Base-by-base conservation (phyloP, 164 flowering plant species). In the Chimonanthus salicifolius region DNA sequence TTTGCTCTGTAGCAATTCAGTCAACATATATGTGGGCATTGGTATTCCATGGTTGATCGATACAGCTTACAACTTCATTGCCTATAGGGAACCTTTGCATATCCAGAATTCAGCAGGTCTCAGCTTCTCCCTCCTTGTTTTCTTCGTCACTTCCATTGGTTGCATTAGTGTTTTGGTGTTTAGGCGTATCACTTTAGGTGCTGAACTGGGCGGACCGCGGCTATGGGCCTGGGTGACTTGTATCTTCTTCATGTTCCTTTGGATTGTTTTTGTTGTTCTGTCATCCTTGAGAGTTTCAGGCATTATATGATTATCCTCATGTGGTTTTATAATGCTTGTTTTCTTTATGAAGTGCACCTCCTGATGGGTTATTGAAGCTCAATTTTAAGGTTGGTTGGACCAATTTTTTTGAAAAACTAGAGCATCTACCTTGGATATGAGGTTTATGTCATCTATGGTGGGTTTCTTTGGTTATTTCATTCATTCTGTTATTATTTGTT, bases 11-110 rank as follows among this genome's bases (percentile, higher is more conserved):
- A 94, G 97, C 88, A 94, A 92, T 78, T 91, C 99, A 0, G 97
- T 94, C 78, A 92, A 94, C 75, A 92, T 94, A 50, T 91, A 94
- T 64, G 85, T 92, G 18, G 98, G 97, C 58, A 92, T 94, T 66
- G 97, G 97, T 47, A 68, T 92, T 62, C 98, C 97, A 13, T 94
- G 98, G 98, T 88, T 94, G 79, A 91, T 94, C 21, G 79, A 89
- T 78, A 90, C 99, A 5, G 58, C 84, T 20, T 92, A 94, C 89
- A 94, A 94, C 78, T 90, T 72, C 83, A 49, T 91, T 3, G 94
- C 81, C 3, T 90, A 89, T 68, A 76, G 76, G 69, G 86, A 92
- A 76, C 90, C 97, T 6, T 72, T 91, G 73, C 67, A 76, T 62
- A 84, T 92, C 71, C 49, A 88, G 74, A 87, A 92, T 74, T 94